Base-by-base conservation (phyloP, 108 stramenopile genomes). In the Fragilaria radians region DNA sequence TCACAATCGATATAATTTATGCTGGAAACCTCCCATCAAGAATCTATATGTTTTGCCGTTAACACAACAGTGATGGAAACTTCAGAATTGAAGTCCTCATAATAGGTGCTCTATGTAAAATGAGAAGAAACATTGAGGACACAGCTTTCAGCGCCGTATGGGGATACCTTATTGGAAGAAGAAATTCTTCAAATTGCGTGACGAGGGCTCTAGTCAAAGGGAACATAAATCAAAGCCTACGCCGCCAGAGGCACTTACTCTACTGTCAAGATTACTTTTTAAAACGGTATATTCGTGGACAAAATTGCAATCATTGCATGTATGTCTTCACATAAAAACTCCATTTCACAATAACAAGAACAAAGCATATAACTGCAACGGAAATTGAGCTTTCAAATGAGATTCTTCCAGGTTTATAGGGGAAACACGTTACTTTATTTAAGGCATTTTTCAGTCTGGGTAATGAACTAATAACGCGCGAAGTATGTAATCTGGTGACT, bases 51-150 rank as follows among this genome's bases (percentile, higher is more conserved):
- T 54, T 1, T 63, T 91, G 25, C 50, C 59, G 28, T 54, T 68
- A 4, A 71, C 81, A 65, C 7, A 85, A 88, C 62, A 55, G 46
- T 32, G 46, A 50, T 32, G 32, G 55, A 2, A 48, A 28, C 30
- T 87, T 81, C 54, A 66, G 87, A 28, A 86, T 92, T 32, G 87
- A 92, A 28, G 70, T 92, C 46, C 42, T 67, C n/a, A 52, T 92
- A 31, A 59, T 85, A 25, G 91, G 91, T 31, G 91, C 91, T 14
- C 52, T 92, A 50, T 92, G 88, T 67, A 92, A 89, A 60, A 86
- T 86, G 83, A 82, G 88, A 0, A 71, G 91, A 30, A 92, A 92
- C 54, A 79, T 92, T 77, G 83, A 88, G 0, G 91, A 87, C 5
- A 85, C 85, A 9, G 86, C 84, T 17, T 56, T 88, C 18, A 81